phyloP scores from a whole-genome alignment of 106 monocot genomes.

The Platanthera zijinensis region DNA sequence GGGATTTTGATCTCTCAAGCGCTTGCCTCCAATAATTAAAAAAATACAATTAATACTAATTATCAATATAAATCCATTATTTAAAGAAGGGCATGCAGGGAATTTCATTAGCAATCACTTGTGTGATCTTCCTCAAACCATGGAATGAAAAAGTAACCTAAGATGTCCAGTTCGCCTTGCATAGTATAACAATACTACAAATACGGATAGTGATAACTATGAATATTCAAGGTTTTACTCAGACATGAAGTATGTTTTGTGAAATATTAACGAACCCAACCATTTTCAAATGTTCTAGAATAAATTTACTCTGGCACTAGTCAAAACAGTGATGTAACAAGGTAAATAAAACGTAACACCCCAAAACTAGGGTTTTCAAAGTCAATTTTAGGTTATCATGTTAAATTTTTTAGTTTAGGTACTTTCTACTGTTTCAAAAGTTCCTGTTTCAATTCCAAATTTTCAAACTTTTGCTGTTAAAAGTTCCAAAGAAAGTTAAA shows the following conservation, averaged over 20 bases:
- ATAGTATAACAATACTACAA: neutral
- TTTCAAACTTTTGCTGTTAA: neutral
- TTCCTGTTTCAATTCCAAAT: neutral
- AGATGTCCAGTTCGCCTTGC: neutral
- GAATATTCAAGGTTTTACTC: neutral
- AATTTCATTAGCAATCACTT: neutral
- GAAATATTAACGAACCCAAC: neutral
- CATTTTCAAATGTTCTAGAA: neutral
- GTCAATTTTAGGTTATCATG: neutral
- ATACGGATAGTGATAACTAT: neutral
- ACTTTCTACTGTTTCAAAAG: neutral
- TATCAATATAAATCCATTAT: neutral
- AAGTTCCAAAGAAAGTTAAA: neutral
- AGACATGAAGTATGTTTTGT: neutral
- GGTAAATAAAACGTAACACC: too few relatives aligned
- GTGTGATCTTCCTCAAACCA: neutral
- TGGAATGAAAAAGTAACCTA: neutral
- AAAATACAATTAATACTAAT: neutral
- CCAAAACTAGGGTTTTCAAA: too few relatives aligned
- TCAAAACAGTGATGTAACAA: too few relatives aligned
- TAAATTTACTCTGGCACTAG: neutral
- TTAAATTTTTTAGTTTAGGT: neutral
- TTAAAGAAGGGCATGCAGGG: neutral
- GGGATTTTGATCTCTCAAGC: slow-evolving; percentile 15
- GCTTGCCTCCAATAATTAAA: slow-evolving; percentile 54